phyloP scores from a whole-genome alignment of 305 asterid genomes.

The Rubia balearica region DNA sequence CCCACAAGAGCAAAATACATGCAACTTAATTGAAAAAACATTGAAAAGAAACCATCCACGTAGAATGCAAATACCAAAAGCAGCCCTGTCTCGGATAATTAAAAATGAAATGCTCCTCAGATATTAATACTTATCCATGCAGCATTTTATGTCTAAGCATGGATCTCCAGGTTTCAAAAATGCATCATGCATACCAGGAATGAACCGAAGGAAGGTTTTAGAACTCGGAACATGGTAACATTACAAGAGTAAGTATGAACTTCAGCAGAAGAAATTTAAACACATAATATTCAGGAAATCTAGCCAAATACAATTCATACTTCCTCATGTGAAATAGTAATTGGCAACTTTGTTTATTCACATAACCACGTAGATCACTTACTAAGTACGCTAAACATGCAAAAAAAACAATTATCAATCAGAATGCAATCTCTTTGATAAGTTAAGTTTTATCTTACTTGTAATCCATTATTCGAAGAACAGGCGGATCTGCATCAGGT shows the following conservation, averaged over 20 bases:
- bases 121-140: background rate
- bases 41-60: background rate
- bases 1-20: constrained; percentile 21
- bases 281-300: background rate
- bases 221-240: background rate
- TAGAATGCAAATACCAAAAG: background rate
- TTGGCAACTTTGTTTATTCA: background rate
- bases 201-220: background rate
- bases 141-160: background rate
- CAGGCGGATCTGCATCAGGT: constrained; percentile 95
- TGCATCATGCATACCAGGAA: background rate
- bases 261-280: background rate
- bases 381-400: background rate
- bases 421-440: background rate
- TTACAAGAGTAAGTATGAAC: background rate
- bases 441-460: constrained; percentile 33
- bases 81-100: background rate
- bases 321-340: background rate
- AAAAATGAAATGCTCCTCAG: too few species aligned
- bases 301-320: background rate
- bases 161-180: background rate
- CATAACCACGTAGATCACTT: background rate
- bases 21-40: constrained; percentile 1
- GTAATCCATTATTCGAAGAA: constrained; percentile 87
- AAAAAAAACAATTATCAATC: background rate